Evolutionary conservation across 345 rosid genomes (phyloP), one percentile per base, ranked within the genome.

Genomic region (Arabis hirsuta): DNA sequence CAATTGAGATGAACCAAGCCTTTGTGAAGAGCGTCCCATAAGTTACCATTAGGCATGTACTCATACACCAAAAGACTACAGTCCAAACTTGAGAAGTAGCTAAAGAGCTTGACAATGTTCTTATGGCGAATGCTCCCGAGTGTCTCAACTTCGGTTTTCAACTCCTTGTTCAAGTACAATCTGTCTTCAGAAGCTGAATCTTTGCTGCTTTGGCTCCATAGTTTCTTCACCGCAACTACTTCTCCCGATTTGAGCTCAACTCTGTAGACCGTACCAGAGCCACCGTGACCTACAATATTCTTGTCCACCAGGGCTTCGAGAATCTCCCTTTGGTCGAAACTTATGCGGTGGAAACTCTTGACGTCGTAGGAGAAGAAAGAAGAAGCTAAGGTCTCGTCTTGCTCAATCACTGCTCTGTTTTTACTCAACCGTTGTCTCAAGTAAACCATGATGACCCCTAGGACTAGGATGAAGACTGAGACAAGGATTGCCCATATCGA

Each of bases 111-210:
- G 72, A 94, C 90, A 22, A 94, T 94, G 85, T 89, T 91, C 61
- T 89, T 94, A 73, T 94, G 98, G 74, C 97, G 82, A 32, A 91
- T 84, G 65, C 74, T 86, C 46, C 97, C 98, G 0, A 91, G 83
- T 9, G 96, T 94, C 73, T 89, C 90, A n/a, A 94, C 97, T 80
- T 91, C 97, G 1, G 90, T 85, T 82, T 86, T 91, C 82, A 94
- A 51, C 38, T 69, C 90, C 76, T 82, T 85, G 81, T 87, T 84
- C 60, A 81, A 44, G 56, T 74, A 57, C 63, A 81, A 9, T 26
- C 74, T 82, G 76, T 87, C 91, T 53, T 81, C 88, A 10, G 88
- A 32, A 54, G 81, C 77, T 7, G 78, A 81, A 31, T 83, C 89
- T 78, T 90, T 90, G 50, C 69, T 72, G 29, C 74, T 79, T 39